Base-by-base conservation (phyloP, 116 monocot species). In the Posidonia oceanica region DNA sequence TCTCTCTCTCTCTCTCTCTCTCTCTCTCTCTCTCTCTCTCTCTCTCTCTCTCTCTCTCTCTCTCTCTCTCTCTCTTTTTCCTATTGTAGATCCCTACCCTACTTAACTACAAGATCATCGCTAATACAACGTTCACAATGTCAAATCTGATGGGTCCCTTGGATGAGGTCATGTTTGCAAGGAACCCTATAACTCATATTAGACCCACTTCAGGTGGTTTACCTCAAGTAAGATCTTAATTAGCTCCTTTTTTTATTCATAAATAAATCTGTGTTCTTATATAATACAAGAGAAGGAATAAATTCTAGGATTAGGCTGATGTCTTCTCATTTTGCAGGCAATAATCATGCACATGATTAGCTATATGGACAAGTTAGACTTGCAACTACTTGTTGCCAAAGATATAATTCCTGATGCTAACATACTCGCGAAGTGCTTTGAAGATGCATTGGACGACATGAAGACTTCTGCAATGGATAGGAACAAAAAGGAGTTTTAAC, bases 81-180 rank as follows among this genome's bases (percentile, higher is more conserved):
- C 16, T 8, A 4, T 57, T 59, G 21, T 22, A 77, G 77, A 18
- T 77, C 36, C 64, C 77, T 7, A 66, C 77, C 10, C 13, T 58
- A 7, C 53, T 77, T 5, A 77, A 77, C 59, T 66, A 71, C 29
- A 71, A 56, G 7, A 71, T 77, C 18, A 36, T 71, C 22, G 48
- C 58, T n/a, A 77, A 77, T 21, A 77, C 77, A 52, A 77, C 66
- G 0, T 77, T 77, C 41, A 77, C 67, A 52, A 20, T 77, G 0
- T 71, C 77, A 59, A 77, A 77, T 48, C 5, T 77, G 39, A 66
- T 71, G 64, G 77, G 77, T 17, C 77, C 77, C 36, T 59, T 14
- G 17, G 77, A 77, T 10, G 59, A 66, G 36, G 18, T 72, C 10
- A 71, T 59, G 66, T 77, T 77, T 51, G 77, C 71, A 12, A 22